A percentile compares a stretch with the other conserved stretches of the same genome.
phyloP scores from a whole-genome alignment of 139 green algal genomes.

The Limnomonas spitsbergensis region DNA sequence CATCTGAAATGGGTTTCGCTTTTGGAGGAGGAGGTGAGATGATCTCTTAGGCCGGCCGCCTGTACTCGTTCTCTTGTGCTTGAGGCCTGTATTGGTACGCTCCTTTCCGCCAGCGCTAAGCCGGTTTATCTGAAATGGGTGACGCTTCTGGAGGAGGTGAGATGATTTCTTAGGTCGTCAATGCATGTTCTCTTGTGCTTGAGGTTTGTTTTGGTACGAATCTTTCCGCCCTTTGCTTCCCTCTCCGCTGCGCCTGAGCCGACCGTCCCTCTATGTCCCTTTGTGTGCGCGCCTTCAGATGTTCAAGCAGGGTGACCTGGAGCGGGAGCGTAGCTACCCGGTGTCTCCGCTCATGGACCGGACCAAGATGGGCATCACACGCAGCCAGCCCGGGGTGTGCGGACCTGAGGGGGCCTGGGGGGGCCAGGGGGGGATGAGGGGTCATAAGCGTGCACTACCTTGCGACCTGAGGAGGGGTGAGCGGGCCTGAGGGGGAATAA shows the following conservation, averaged over 20 bases:
- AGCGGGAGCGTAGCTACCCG: constrained; percentile 38
- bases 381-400: constrained; percentile 28
- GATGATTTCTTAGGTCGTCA: no score
- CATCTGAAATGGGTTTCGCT: constrained; percentile 58
- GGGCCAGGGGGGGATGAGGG: background rate
- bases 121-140: background rate
- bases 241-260: no score
- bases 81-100: no score
- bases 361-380: constrained; percentile 53
- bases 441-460: background rate
- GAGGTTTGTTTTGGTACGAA: no score
- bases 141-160: background rate
- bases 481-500: background rate
- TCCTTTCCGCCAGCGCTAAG: no score
- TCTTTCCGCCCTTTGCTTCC: no score
- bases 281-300: constrained; percentile 30
- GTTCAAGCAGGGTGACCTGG: constrained; percentile 59
- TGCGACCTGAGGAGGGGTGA: background rate
- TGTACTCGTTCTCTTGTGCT: background rate
- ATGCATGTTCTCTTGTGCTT: no score
- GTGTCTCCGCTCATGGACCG: constrained; percentile 62
- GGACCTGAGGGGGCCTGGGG: background rate
- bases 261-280: background rate
- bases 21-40: constrained; percentile 47
- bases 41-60: background rate